phyloP scores from a whole-genome alignment of 768 basidiomycete species.

The Lactifluus volemus region DNA sequence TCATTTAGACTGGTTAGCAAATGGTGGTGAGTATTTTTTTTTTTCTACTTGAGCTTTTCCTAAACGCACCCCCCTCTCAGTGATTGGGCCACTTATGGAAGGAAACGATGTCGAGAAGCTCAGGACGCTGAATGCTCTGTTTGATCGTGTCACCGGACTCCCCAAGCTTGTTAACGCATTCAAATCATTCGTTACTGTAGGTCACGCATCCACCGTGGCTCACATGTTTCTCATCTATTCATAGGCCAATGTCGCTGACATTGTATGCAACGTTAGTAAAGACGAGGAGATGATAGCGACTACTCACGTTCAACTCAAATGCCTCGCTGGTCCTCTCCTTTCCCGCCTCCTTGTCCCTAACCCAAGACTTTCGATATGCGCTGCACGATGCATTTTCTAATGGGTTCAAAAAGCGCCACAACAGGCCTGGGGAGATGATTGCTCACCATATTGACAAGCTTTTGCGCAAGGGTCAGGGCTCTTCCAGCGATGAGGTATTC shows the following conservation, averaged over 20 bases:
- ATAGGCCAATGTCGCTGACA: conserved; percentile 47
- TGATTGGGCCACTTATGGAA: conserved; percentile 44
- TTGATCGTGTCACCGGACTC: conserved; percentile 47
- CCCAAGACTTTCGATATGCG: conserved; percentile 53
- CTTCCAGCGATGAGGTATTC: conserved; percentile 54
- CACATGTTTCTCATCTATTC: background rate
- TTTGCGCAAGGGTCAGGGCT: conserved; percentile 81
- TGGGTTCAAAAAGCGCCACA: conserved; percentile 67
- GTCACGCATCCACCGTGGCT: background rate
- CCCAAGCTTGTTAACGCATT: conserved; percentile 53
- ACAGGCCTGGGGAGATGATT: conserved; percentile 87
- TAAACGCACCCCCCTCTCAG: conserved; percentile 29
- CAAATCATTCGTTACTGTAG: conserved; percentile 50
- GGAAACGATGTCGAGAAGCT: conserved; percentile 37
- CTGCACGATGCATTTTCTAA: conserved; percentile 59
- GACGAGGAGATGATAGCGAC: conserved; percentile 83
- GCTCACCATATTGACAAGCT: conserved; percentile 84
- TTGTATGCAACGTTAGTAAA: conserved; percentile 50
- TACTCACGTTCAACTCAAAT: conserved; percentile 59
- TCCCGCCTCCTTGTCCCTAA: conserved; percentile 38
- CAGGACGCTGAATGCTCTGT: conserved; percentile 48
- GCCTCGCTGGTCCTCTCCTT: conserved; percentile 41
- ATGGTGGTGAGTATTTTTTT: conserved; percentile 26
- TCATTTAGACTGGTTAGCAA: conserved; percentile 37
- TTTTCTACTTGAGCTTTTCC: background rate